Evolutionary conservation across 495 filamentous ascomycete species (phyloP).

Genomic region (Penicillium bovifimosum): DNA sequence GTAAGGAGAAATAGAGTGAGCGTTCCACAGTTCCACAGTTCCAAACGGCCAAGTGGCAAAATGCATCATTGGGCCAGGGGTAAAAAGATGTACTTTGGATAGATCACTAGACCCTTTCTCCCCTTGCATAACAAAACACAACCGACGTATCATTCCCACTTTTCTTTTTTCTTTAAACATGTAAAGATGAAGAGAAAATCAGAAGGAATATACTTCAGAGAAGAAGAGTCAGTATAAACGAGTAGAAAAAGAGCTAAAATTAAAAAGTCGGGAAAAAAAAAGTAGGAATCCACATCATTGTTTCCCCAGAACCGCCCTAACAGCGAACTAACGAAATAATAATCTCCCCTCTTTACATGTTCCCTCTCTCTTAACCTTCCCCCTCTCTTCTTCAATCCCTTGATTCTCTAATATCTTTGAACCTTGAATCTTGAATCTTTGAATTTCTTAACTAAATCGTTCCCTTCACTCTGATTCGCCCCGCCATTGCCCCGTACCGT

Average conservation of each 20-base stretch:
- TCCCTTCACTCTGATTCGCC: background rate
- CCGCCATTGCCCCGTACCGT: background rate
- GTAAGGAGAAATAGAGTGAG: background rate
- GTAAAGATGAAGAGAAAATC: background rate
- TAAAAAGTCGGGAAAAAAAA: background rate
- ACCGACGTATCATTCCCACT: background rate
- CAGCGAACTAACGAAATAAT: conserved; percentile 21
- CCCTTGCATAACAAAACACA: conserved; percentile 16
- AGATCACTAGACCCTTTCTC: background rate
- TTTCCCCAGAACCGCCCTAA: conserved; percentile 21
- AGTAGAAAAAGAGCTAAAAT: background rate
- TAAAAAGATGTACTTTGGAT: background rate
- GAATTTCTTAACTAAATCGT: background rate
- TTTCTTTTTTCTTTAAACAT: background rate
- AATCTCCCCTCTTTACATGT: conserved; percentile 11
- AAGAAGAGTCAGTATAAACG: no score
- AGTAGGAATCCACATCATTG: conserved; percentile 8
- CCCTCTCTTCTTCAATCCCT: conserved; percentile 1
- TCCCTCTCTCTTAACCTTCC: background rate
- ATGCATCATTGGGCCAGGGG: conserved; percentile 15
- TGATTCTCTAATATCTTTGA: background rate
- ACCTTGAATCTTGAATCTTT: no score
- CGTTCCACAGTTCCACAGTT: no score
- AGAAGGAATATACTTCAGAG: background rate
- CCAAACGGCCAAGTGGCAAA: conserved; percentile 3